These are phyloP conservation scores for Craterostigma plantagineum DNA, from an alignment of 257 asterid genomes.

Conservation along the genomic window DNA sequence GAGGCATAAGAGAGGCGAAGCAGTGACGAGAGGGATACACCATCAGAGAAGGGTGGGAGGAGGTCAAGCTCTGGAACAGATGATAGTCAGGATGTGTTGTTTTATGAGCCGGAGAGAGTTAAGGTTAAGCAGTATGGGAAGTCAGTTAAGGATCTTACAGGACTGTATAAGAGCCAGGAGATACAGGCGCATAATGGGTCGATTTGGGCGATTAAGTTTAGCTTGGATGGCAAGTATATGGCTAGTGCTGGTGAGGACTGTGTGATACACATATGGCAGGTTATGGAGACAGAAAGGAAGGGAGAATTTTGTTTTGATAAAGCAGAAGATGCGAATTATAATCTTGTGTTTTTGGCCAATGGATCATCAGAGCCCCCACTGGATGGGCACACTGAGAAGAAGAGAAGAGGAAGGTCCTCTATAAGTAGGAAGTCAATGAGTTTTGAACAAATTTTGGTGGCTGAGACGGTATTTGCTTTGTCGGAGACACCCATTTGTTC, in stretches of 20 bases:
- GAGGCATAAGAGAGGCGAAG: constrained; percentile 62
- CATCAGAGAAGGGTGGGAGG: constrained; percentile 94
- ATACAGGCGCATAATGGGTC: constrained; percentile 87
- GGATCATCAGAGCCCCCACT: constrained; percentile 75
- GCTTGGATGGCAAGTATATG: constrained; percentile 90
- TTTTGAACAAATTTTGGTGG: constrained; percentile 69
- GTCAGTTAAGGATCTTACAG: constrained; percentile 75
- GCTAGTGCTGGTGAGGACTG: constrained; percentile 99
- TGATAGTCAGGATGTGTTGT: constrained; percentile 82
- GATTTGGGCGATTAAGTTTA: constrained; percentile 83
- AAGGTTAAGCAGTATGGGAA: constrained; percentile 83
- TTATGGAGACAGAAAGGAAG: constrained; percentile 67
- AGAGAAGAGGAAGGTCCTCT: constrained; percentile 75
- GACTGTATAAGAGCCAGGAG: constrained; percentile 79
- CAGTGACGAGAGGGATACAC: constrained; percentile 89
- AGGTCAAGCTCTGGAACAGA: constrained; percentile 97
- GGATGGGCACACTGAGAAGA: constrained; percentile 59
- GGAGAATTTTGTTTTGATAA: constrained; percentile 62
- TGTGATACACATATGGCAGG: constrained; percentile 89
- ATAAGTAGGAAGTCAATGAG: constrained; percentile 70
- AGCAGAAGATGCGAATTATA: constrained; percentile 67
- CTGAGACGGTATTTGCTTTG: constrained; percentile 66
- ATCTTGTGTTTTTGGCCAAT: constrained; percentile 50
- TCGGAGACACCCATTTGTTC: constrained; percentile 74
- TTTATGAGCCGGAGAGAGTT: constrained; percentile 75